A percentile compares a stretch with the other conserved stretches of the same genome.
Evolutionary conservation across 164 flowering plant species (phyloP).

Genomic region (Sextonia rubra): DNA sequence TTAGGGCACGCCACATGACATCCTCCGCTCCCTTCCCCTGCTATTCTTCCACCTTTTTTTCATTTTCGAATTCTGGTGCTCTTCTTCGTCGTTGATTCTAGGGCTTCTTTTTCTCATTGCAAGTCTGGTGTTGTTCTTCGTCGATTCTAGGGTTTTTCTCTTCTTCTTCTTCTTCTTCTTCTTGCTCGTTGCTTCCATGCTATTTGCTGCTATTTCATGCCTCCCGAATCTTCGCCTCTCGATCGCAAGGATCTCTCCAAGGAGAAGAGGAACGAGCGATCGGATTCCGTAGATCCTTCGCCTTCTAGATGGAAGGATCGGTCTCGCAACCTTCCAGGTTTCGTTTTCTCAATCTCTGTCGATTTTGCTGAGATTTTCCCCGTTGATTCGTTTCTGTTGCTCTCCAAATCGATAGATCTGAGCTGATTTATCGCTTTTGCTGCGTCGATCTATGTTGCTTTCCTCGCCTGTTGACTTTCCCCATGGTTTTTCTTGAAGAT

Average conservation of each 20-base stretch:
- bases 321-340: slow-evolving; percentile 57
- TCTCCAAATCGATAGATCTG: not conserved
- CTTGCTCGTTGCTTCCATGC: slow-evolving; percentile 17
- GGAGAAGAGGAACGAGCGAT: slow-evolving; percentile 69
- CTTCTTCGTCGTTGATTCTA: not conserved
- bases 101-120: slow-evolving; percentile 6
- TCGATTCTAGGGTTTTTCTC: slow-evolving; percentile 9
- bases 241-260: slow-evolving; percentile 81
- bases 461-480: not conserved
- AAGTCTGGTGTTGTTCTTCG: not conserved
- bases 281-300: slow-evolving; percentile 21
- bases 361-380: too few relatives aligned
- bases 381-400: too few relatives aligned
- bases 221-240: slow-evolving; percentile 85
- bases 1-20: too few relatives aligned
- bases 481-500: slow-evolving; percentile 41
- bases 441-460: too few relatives aligned
- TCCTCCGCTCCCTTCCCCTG: too few relatives aligned
- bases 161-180: not conserved
- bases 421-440: not conserved
- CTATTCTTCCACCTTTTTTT: too few relatives aligned
- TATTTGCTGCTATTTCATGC: slow-evolving; percentile 47
- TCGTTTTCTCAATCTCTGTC: too few relatives aligned
- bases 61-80: not conserved
- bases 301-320: slow-evolving; percentile 52